These are phyloP conservation scores for Exophiala oligosperma DNA, from an alignment of 2,329 filamentous ascomycete species.

Conservation along the genomic window DNA sequence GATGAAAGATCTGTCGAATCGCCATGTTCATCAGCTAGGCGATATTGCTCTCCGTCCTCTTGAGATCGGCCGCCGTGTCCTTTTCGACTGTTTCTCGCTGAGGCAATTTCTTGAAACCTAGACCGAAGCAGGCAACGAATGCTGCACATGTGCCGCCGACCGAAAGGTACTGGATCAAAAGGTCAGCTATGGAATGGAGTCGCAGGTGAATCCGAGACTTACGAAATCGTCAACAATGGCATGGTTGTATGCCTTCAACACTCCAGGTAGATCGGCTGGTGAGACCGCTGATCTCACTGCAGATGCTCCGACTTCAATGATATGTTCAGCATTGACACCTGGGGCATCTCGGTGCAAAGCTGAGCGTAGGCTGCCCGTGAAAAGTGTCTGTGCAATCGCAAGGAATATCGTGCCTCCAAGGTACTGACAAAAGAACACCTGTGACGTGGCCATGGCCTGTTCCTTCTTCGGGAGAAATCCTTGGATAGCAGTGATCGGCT, in stretches of 20 bases:
- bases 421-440: conserved; percentile 28
- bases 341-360: conserved; percentile 12
- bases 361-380: conserved; percentile 21
- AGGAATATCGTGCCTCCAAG: conserved; percentile 30
- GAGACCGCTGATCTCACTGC: conserved; percentile 19
- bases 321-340: conserved; percentile 14
- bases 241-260: conserved; percentile 22
- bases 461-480: conserved; percentile 22
- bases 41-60: not conserved
- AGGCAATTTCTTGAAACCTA: conserved; percentile 16
- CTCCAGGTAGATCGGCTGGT: conserved; percentile 6
- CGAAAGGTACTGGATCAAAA: conserved; percentile 7
- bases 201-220: not conserved
- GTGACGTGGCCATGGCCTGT: conserved; percentile 26
- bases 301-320: conserved; percentile 22
- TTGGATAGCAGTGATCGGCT: conserved; percentile 27
- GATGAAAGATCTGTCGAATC: conserved; percentile 44
- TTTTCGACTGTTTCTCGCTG: conserved; percentile 3
- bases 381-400: conserved; percentile 26
- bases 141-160: conserved; percentile 7
- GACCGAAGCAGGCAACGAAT: conserved; percentile 8
- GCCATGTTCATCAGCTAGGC: conserved; percentile 39
- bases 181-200: not conserved
- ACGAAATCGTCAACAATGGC: conserved; percentile 21
- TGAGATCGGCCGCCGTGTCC: not conserved